These are phyloP conservation scores for Psidium friedrichsthalianum DNA, from an alignment of 345 rosid species.

Conservation along the genomic window DNA sequence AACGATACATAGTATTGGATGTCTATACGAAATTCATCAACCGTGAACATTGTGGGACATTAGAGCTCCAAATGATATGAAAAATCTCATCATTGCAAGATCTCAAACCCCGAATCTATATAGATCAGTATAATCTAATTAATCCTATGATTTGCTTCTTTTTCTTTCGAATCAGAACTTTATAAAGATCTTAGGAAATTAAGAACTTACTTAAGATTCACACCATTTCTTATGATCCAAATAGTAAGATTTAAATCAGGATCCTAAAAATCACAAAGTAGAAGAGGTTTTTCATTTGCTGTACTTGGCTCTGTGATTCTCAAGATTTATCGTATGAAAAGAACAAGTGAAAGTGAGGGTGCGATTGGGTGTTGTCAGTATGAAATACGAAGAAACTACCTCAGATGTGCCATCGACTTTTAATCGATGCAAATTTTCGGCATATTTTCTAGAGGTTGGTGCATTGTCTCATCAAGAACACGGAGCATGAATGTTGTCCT, in stretches of 20 bases:
- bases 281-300: not conserved
- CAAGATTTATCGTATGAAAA: not conserved
- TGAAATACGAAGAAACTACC: not conserved
- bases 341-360: not conserved
- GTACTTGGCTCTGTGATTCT: not conserved
- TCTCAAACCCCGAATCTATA: not conserved
- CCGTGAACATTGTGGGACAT: not conserved
- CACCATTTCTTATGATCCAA: not conserved
- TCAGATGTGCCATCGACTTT: not conserved
- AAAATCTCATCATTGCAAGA: not conserved
- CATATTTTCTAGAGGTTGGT: not conserved
- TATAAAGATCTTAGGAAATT: not conserved
- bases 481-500: not conserved
- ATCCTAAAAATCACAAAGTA: not conserved
- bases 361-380: too few relatives aligned
- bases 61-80: not conserved
- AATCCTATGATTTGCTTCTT: not conserved
- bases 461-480: not conserved
- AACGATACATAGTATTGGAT: not conserved
- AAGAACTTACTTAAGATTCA: not conserved
- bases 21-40: not conserved
- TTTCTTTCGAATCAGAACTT: not conserved
- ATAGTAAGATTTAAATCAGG: not conserved
- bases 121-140: not conserved
- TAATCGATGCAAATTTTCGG: not conserved